Conservation (phyloP, 306 rosid species). For the Vachellia collinsii region DNA sequence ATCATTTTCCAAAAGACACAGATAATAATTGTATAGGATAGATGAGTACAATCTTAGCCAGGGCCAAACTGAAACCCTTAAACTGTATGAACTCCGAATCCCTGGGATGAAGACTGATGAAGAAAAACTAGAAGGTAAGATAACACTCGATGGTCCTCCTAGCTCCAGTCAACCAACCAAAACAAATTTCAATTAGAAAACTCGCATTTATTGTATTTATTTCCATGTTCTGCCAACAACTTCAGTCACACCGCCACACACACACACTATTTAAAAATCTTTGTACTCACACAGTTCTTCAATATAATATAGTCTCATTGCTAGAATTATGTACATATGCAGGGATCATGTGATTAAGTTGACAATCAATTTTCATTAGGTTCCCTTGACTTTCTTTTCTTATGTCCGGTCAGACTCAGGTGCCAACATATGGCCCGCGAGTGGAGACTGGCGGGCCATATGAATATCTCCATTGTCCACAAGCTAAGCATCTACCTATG, state of each 20-base stretch:
- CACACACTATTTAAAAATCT: neutral
- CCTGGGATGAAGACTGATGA: neutral
- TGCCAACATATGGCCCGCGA: constrained; percentile 44
- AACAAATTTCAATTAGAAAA: neutral
- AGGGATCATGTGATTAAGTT: neutral
- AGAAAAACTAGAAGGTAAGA: neutral
- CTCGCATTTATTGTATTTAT: neutral
- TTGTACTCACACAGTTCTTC: neutral
- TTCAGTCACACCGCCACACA: neutral
- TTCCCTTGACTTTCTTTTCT: neutral
- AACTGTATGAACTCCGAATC: neutral
- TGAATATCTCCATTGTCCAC: constrained; percentile 67
- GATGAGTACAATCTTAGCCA: neutral
- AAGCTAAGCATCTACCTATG: constrained; percentile 57
- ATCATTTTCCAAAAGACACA: neutral
- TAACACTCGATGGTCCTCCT: too few relatives aligned
- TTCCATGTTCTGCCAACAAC: constrained; percentile 5
- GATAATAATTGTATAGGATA: neutral
- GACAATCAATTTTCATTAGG: neutral
- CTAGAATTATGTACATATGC: neutral
- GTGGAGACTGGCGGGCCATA: constrained; percentile 50
- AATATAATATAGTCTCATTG: neutral
- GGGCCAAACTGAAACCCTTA: neutral
- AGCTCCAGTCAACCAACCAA: neutral
- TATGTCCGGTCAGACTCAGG: constrained; percentile 16